A percentile compares a stretch with the other conserved stretches of the same genome.
Conservation (phyloP, 345 rosid genomes). For the Barbarea vulgaris region DNA sequence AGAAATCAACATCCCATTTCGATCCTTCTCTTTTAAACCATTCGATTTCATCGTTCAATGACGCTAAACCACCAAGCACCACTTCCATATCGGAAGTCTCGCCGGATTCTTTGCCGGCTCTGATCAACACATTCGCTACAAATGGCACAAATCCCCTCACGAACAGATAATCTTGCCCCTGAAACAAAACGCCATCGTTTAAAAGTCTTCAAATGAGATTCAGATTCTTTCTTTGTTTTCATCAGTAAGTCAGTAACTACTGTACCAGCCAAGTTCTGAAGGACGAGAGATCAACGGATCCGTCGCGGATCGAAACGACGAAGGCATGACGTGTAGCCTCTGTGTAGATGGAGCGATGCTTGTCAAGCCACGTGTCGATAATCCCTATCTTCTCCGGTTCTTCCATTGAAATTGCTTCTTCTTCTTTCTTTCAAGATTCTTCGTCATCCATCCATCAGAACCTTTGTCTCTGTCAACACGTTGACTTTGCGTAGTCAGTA, state of each 20-base stretch:
- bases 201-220: neutral
- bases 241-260: neutral
- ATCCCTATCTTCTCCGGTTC: conserved; percentile 40
- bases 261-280: conserved; percentile 86
- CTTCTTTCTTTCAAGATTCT: neutral
- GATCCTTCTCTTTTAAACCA: conserved; percentile 86
- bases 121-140: conserved; percentile 67
- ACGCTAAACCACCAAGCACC: conserved; percentile 62
- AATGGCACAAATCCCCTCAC: conserved; percentile 76
- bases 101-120: conserved; percentile 63
- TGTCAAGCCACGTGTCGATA: conserved; percentile 69
- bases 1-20: conserved; percentile 66
- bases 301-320: conserved; percentile 72
- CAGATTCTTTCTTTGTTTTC: neutral
- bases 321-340: conserved; percentile 78
- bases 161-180: conserved; percentile 88
- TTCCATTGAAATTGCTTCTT: conserved; percentile 34
- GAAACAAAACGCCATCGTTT: conserved; percentile 24
- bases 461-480: conserved; percentile 16
- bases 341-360: conserved; percentile 52
- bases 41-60: conserved; percentile 65
- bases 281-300: conserved; percentile 58
- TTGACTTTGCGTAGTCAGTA: conserved; percentile 7
- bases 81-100: conserved; percentile 66
- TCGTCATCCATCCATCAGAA: neutral